Evolutionary conservation across 106 monocot species (phyloP).

Genomic region (Dendrobium catenatum): DNA sequence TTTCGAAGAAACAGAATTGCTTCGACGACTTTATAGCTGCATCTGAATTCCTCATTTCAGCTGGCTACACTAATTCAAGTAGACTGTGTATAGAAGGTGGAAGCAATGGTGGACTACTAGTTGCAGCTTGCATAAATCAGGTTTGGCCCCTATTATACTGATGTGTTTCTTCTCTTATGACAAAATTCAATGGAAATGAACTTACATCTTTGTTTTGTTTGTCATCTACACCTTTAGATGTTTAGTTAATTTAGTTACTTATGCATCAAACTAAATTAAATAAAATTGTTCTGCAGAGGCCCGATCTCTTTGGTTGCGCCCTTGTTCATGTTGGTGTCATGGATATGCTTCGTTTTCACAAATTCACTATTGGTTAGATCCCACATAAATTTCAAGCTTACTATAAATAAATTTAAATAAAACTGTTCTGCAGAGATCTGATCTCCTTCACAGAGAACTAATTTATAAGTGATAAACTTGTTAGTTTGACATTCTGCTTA

Average conservation of each 20-base stretch:
- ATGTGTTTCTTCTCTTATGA: not conserved
- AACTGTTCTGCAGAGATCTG: no score
- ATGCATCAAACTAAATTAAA: no score
- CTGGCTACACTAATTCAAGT: slow-evolving; percentile 59
- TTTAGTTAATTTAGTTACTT: not conserved
- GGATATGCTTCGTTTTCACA: slow-evolving; percentile 99
- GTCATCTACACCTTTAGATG: not conserved
- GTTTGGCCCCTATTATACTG: slow-evolving; percentile 9
- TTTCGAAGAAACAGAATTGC: slow-evolving; percentile 85
- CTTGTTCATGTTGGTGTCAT: slow-evolving; percentile 97
- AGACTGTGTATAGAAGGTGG: slow-evolving; percentile 88
- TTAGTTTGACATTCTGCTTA: not conserved
- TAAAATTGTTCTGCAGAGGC: slow-evolving; percentile 41
- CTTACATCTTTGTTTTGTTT: not conserved
- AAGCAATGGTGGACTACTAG: slow-evolving; percentile 91
- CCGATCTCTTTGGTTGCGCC: slow-evolving; percentile 95
- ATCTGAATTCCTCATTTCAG: slow-evolving; percentile 73
- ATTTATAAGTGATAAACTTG: not conserved
- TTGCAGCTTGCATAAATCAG: slow-evolving; percentile 94
- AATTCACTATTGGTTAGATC: slow-evolving; percentile 74
- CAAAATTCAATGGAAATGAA: not conserved
- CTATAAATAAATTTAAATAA: no score
- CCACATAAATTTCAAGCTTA: not conserved
- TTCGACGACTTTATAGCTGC: slow-evolving; percentile 92
- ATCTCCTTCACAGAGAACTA: no score